phyloP scores from a whole-genome alignment of 208 protist genomes.

The Tritrichomonas foetus region DNA sequence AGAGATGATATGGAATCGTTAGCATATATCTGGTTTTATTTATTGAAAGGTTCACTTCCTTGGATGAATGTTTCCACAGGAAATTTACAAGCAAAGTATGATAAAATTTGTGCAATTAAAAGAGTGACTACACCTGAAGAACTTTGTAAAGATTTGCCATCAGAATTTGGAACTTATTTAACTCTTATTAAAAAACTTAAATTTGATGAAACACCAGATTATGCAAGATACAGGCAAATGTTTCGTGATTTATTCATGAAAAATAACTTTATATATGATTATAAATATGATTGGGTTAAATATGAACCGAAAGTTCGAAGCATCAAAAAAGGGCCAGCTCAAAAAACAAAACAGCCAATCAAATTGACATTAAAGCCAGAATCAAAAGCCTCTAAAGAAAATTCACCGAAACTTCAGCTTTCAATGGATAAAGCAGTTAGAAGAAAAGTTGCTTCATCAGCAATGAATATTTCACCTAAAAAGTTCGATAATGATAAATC shows the following conservation, averaged over 20 bases:
- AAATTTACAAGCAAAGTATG: constrained; percentile 95
- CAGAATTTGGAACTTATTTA: constrained; percentile 89
- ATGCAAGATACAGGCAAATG: constrained; percentile 88
- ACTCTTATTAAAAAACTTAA: constrained; percentile 83
- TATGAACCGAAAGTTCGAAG: neutral
- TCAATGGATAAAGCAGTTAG: too few species aligned
- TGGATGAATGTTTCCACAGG: constrained; percentile 59
- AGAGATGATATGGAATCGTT: constrained; percentile 74
- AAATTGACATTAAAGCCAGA: too few species aligned
- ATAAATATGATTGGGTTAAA: constrained; percentile 88
- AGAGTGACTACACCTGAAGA: constrained; percentile 77
- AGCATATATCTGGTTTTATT: constrained; percentile 97
- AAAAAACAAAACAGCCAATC: too few species aligned
- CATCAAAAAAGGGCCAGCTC: too few species aligned
- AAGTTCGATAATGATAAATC: too few species aligned
- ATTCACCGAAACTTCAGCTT: too few species aligned
- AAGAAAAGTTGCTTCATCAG: too few species aligned
- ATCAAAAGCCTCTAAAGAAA: too few species aligned
- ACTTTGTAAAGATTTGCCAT: constrained; percentile 74
- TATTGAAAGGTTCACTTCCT: constrained; percentile 81
- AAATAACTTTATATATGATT: constrained; percentile 90
- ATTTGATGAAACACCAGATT: constrained; percentile 98
- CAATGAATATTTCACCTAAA: too few species aligned
- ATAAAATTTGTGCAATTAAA: constrained; percentile 91
- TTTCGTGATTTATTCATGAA: constrained; percentile 80